These are phyloP conservation scores for Aspergillus hortae DNA, from an alignment of 2,329 filamentous ascomycete genomes.

Conservation along the genomic window DNA sequence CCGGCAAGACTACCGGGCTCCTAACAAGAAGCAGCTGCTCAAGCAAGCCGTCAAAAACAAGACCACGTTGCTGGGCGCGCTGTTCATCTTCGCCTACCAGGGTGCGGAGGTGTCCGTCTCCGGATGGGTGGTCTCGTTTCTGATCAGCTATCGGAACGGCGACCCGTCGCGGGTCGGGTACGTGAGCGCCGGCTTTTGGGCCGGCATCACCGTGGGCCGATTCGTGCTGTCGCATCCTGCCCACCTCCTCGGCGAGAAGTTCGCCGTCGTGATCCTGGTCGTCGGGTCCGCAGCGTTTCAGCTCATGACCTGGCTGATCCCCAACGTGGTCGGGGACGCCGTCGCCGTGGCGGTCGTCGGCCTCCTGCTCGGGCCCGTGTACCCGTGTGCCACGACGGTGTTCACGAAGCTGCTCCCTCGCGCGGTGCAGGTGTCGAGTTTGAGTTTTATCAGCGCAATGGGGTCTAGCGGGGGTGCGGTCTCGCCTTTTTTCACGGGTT, in stretches of 20 bases:
- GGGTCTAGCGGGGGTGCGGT: constrained; percentile 42
- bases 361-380: constrained; percentile 72
- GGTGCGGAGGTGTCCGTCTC: constrained; percentile 80
- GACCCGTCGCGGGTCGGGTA: constrained; percentile 71
- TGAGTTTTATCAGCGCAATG: constrained; percentile 39
- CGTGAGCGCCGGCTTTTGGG: constrained; percentile 67
- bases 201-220: constrained; percentile 71
- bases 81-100: constrained; percentile 85
- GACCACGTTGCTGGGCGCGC: constrained; percentile 67
- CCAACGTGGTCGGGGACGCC: constrained; percentile 68
- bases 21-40: constrained; percentile 30
- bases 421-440: constrained; percentile 37
- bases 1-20: constrained; percentile 25
- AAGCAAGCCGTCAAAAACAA: constrained; percentile 50
- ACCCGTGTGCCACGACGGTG: constrained; percentile 64
- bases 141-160: constrained; percentile 69
- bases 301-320: constrained; percentile 73
- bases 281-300: constrained; percentile 64
- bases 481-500: constrained; percentile 47
- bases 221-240: constrained; percentile 67
- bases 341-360: constrained; percentile 68
- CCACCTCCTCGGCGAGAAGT: constrained; percentile 65
- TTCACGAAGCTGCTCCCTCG: constrained; percentile 53
- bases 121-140: constrained; percentile 82
- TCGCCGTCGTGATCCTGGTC: constrained; percentile 62